Evolutionary conservation across 805 yeast species (phyloP), one percentile per base, ranked within the genome.

Genomic region (Candida wancherniae): DNA sequence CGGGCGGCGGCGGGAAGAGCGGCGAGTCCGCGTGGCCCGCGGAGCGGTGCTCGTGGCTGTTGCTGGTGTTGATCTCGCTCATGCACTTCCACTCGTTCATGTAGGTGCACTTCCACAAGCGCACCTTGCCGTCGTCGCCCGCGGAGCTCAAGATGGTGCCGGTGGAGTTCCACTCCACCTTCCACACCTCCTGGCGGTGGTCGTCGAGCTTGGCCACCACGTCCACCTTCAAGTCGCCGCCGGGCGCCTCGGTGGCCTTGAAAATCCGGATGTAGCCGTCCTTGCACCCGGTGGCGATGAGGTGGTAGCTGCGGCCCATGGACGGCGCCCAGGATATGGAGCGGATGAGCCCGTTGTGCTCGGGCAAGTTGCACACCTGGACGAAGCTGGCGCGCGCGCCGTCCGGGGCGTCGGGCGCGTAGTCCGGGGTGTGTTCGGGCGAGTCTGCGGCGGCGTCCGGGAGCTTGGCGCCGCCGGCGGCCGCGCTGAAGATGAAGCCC

Each of bases 251-350:
- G 4, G 67, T 64, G 5, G 87, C 65, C 55, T 83, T 84, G 67
- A 80, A 90, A 3, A 92, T 80, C 31, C 97, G 73, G 8, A 92
- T 87, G 48, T 68, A 76, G 1, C 97, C 98, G 55, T 92, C 99
- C 54, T 87, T 87, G 53, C 95, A 87, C 4, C 94, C 97, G 0
- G 97, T 90, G 1, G 99, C 97, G 24, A 92, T 68, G 28, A 88
- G 63, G 47, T 90, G 95, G 53, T 76, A 84, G 41, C 80, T 77
- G 44, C 95, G 67, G 2, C 97, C 97, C 81, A 88, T 84, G 0
- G 94, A 77, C 3, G 97, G 96, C 0, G 97, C 97, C 98, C 98
- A 90, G 18, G 88, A 71, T 4, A 88, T 85, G 11, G 87, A 82
- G 48, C 97, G 68, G 19, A 90, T 85, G 23, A 90, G 67, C 2